Conservation (phyloP, 768 basidiomycete species). For the Hebeloma cylindrosporum region DNA sequence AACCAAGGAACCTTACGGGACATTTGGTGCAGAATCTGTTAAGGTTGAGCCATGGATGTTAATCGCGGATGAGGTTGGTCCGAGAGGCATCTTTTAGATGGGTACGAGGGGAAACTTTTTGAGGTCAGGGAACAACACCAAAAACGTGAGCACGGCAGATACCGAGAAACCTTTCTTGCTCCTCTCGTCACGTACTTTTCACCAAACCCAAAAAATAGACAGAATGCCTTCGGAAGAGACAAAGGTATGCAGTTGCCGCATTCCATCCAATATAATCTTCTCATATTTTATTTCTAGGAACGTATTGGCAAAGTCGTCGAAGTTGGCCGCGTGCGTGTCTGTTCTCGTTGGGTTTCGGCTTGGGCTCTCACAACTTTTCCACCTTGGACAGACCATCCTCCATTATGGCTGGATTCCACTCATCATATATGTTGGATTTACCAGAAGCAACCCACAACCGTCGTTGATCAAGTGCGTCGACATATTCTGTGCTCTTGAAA, state of each 20-base stretch:
- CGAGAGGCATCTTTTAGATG: conserved; percentile 46
- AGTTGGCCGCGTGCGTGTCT: conserved; percentile 62
- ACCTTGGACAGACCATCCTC: conserved; percentile 64
- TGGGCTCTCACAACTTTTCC: conserved; percentile 2
- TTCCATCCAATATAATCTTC: background rate
- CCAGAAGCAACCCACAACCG: conserved; percentile 89
- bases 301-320: conserved; percentile 81
- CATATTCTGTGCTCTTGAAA: background rate
- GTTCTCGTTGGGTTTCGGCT: background rate
- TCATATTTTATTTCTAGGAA: conserved; percentile 50
- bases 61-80: conserved; percentile 49
- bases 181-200: conserved; percentile 19
- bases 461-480: conserved; percentile 87
- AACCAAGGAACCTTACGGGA: conserved; percentile 35
- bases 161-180: conserved; percentile 31
- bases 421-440: conserved; percentile 95
- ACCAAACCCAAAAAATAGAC: conserved; percentile 19
- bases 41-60: conserved; percentile 42
- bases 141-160: conserved; percentile 40
- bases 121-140: conserved; percentile 19
- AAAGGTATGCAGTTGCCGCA: conserved; percentile 53
- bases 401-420: conserved; percentile 97
- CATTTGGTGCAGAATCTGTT: conserved; percentile 31
- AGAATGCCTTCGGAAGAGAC: conserved; percentile 89
- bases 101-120: conserved; percentile 19